phyloP scores from a whole-genome alignment of 1,139 yeast species.

The Yamadazyma blattariae region DNA sequence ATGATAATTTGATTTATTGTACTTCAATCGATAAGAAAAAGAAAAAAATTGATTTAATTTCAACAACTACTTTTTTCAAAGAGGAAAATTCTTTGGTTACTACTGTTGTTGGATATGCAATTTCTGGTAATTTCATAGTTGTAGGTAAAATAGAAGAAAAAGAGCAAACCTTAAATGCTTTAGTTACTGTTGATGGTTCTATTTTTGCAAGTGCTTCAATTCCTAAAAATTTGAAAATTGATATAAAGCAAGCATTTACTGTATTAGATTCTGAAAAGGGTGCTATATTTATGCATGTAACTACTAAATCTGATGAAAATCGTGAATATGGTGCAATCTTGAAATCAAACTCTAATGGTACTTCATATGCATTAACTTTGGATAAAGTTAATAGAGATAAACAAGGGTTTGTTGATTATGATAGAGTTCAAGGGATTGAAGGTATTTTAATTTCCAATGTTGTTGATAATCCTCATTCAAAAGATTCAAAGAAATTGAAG shows the following conservation, averaged over 20 bases:
- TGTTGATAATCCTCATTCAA: slow-evolving; percentile 42
- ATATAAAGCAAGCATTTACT: slow-evolving; percentile 77
- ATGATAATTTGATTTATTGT: slow-evolving; percentile 62
- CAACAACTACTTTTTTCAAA: slow-evolving; percentile 27
- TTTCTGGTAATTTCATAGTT: slow-evolving; percentile 58
- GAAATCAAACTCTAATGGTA: slow-evolving; percentile 93
- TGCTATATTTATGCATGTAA: slow-evolving; percentile 79
- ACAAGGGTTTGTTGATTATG: slow-evolving; percentile 84
- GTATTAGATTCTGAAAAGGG: slow-evolving; percentile 73
- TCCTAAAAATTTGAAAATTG: slow-evolving; percentile 66
- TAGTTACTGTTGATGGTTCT: slow-evolving; percentile 79
- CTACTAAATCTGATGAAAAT: slow-evolving; percentile 52
- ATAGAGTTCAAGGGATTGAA: slow-evolving; percentile 80
- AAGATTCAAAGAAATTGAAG: slow-evolving; percentile 41
- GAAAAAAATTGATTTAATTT: slow-evolving; percentile 20
- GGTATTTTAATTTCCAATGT: slow-evolving; percentile 78
- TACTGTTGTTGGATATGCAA: slow-evolving; percentile 38
- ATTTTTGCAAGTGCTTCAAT: slow-evolving; percentile 76
- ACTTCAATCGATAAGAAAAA: slow-evolving; percentile 35
- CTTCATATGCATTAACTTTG: slow-evolving; percentile 75
- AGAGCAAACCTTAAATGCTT: slow-evolving; percentile 51
- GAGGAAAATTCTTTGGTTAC: slow-evolving; percentile 23
- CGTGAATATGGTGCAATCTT: slow-evolving; percentile 77
- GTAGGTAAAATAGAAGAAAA: slow-evolving; percentile 57
- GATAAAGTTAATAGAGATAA: slow-evolving; percentile 73